Evolutionary conservation across 176 grass and related monocot species (phyloP).

Genomic region (Ampelocalamus luodianensis): DNA sequence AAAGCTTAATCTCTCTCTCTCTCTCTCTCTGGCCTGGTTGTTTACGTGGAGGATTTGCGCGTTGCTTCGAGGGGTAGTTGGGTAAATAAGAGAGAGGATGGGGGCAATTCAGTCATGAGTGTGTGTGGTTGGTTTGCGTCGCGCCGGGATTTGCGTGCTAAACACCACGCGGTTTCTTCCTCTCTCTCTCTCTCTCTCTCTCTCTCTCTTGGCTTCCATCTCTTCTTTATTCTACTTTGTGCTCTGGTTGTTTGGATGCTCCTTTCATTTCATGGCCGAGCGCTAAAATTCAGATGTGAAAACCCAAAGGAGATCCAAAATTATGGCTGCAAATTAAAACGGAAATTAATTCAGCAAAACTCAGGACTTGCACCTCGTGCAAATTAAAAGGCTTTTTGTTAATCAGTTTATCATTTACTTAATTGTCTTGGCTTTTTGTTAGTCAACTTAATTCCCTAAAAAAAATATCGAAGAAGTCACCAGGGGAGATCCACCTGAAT

Average conservation of each 20-base stretch:
- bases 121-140: conserved; percentile 1
- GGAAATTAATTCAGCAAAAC: neutral
- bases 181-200: neutral
- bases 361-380: neutral
- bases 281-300: neutral
- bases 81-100: neutral
- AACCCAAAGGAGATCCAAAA: neutral
- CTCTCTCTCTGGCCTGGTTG: no score
- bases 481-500: no score
- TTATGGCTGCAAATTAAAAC: neutral
- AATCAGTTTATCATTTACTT: no score
- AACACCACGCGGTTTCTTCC: conserved; percentile 25
- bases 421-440: no score
- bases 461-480: no score
- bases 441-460: no score
- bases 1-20: no score
- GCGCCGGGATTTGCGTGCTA: conserved; percentile 46
- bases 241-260: neutral
- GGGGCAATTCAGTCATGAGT: conserved; percentile 2
- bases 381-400: neutral
- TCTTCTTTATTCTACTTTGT: neutral
- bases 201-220: neutral
- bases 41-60: neutral
- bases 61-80: neutral
- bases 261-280: neutral